A percentile compares a stretch with the other conserved stretches of the same genome.
Conservation (phyloP, 169 alveolate genomes). For the Plasmodium inui region DNA sequence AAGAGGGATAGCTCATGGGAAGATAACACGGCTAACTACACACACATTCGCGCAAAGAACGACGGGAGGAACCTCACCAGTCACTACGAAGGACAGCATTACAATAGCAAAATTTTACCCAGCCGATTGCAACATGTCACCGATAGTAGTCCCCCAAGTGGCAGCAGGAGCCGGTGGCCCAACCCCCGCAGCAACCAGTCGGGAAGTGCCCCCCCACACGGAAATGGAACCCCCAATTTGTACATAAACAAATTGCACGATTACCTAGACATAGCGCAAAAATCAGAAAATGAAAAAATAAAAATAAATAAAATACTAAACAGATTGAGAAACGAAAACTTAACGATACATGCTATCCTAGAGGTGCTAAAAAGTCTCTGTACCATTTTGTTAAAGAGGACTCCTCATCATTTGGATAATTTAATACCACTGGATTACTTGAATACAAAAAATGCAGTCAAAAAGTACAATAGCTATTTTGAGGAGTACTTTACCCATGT, state of each 20-base stretch:
- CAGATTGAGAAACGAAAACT: conserved; percentile 59
- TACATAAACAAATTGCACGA: conserved; percentile 69
- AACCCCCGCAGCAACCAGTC: neutral
- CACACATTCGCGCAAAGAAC: neutral
- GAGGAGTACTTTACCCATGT: conserved; percentile 56
- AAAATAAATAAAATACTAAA: conserved; percentile 46
- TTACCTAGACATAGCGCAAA: conserved; percentile 36
- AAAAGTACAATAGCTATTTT: conserved; percentile 30
- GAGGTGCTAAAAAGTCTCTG: conserved; percentile 59
- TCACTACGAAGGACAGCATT: neutral
- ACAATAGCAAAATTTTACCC: neutral
- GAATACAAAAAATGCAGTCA: conserved; percentile 28
- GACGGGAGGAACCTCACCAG: neutral
- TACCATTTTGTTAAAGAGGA: conserved; percentile 39
- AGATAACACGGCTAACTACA: neutral
- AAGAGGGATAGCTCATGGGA: neutral
- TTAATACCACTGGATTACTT: conserved; percentile 15
- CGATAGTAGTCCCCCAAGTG: neutral
- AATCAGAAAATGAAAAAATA: conserved; percentile 59
- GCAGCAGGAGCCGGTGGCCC: neutral
- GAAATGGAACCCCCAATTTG: conserved; percentile 3
- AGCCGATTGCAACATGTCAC: neutral
- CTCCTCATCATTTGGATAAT: conserved; percentile 4
- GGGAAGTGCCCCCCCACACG: neutral
- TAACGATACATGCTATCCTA: conserved; percentile 32